Evolutionary conservation across 2,329 filamentous ascomycete species (phyloP), one percentile per base, ranked within the genome.

Genomic region (Penicillium concentricum): DNA sequence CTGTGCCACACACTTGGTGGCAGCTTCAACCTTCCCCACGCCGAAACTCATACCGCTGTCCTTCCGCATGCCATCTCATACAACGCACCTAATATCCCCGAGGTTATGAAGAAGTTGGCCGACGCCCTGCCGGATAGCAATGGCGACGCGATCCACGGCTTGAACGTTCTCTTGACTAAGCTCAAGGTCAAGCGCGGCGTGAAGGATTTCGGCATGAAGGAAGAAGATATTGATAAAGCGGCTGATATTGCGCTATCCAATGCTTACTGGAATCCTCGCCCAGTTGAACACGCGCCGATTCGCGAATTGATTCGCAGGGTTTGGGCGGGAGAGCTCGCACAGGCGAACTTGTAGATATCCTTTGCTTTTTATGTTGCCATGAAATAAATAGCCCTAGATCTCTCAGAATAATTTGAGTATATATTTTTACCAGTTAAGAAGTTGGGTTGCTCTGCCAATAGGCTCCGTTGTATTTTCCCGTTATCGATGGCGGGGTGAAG

Each of bases 1-100:
- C 79, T 89, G 2, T 87, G 85, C 72, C 86, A 88, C 66, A 83
- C 82, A 0, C 75, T 88, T 1, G 86, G 85, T 24, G 86, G 86
- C 8, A 82, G 78, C 62, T 86, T 88, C 69, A 81, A 83, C 59
- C 77, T 89, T 7, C 84, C 86, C 0, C 85, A 89, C 58, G 84
- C 85, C 1, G 84, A 87, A 68, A 87, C 85, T 0, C 86, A 88
- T 64, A 84, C 84, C 0, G 81, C 84, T 32, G 79, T 88, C 1
- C 74, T 88, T 8, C 84, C 85, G 0, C 85, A 88, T 64, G 82
- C 84, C 0, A 72, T 88, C 3, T 82, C 84, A 3, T 88, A 87
- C 67, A 87, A 87, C 60, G 81, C 82, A 0, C 82, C 83, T 0
- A 74, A 72, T 0, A 78, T 85, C 2, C 80, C 82, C 0, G 75